These are phyloP conservation scores for Trichosanthes truncata DNA, from an alignment of 306 rosid genomes.

Conservation along the genomic window DNA sequence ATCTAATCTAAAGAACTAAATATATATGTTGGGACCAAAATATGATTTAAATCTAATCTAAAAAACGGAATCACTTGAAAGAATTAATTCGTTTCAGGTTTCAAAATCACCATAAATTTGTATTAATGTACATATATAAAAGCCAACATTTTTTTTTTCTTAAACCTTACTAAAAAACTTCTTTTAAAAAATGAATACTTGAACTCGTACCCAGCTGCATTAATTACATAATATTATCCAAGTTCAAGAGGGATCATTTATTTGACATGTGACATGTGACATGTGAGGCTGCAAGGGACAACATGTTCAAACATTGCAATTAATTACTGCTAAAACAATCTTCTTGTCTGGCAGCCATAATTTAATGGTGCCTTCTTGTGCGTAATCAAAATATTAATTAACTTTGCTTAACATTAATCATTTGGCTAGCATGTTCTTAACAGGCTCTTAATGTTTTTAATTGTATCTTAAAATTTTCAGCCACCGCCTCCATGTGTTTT, in stretches of 20 bases:
- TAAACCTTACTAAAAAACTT: not conserved
- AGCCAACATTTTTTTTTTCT: not conserved
- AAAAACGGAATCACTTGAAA: too few species aligned
- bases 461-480: not conserved
- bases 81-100: not conserved
- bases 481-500: not conserved
- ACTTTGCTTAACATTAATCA: not conserved
- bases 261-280: slow-evolving; percentile 49
- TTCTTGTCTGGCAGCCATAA: not conserved
- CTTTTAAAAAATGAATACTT: slow-evolving; percentile 29
- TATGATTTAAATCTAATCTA: too few species aligned
- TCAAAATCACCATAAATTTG: not conserved
- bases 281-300: slow-evolving; percentile 47
- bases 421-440: not conserved
- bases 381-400: not conserved
- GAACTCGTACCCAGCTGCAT: slow-evolving; percentile 44
- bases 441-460: not conserved
- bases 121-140: not conserved
- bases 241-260: slow-evolving; percentile 36
- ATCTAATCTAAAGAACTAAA: too few species aligned
- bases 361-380: slow-evolving; percentile 1
- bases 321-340: slow-evolving; percentile 27
- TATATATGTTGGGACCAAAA: too few species aligned
- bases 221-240: slow-evolving; percentile 42
- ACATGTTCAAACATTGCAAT: slow-evolving; percentile 28